Conservation (phyloP, 2,329 filamentous ascomycete genomes). For the Clonostachys byssicola region DNA sequence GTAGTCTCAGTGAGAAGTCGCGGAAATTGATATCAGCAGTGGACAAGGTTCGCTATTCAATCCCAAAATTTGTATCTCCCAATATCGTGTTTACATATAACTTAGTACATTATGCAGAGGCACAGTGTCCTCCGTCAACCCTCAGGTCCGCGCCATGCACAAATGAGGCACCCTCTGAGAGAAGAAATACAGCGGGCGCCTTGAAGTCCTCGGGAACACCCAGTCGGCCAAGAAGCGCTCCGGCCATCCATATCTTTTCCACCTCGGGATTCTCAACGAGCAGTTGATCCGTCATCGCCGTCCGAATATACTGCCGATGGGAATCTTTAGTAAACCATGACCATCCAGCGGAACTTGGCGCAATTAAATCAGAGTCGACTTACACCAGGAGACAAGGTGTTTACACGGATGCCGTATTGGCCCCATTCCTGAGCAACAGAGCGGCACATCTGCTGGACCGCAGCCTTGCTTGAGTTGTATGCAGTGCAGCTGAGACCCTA, state of each 20-base stretch:
- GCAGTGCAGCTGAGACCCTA: constrained; percentile 59
- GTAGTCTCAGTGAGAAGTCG: too few relatives aligned
- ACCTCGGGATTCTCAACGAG: constrained; percentile 40
- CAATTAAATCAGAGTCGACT: constrained; percentile 3
- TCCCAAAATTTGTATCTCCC: neutral
- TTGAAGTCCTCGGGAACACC: constrained; percentile 54
- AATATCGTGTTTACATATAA: neutral
- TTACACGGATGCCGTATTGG: constrained; percentile 58
- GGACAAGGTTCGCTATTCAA: neutral
- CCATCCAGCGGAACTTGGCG: too few relatives aligned
- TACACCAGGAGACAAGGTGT: constrained; percentile 60
- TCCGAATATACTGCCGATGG: constrained; percentile 33
- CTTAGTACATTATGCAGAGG: constrained; percentile 16
- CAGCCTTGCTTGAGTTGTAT: constrained; percentile 60
- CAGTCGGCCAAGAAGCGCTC: constrained; percentile 46
- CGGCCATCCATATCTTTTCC: constrained; percentile 47
- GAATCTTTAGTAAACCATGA: too few relatives aligned
- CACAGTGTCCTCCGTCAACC: constrained; percentile 53
- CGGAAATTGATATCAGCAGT: neutral
- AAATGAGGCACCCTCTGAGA: constrained; percentile 52
- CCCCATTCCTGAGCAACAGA: constrained; percentile 62
- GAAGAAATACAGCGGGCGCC: constrained; percentile 49
- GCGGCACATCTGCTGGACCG: constrained; percentile 53
- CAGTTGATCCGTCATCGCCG: constrained; percentile 40
- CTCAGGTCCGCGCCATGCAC: constrained; percentile 54